These are phyloP conservation scores for Ophiostoma sp. DNA, from an alignment of 2,329 filamentous ascomycete genomes.

Conservation along the genomic window DNA sequence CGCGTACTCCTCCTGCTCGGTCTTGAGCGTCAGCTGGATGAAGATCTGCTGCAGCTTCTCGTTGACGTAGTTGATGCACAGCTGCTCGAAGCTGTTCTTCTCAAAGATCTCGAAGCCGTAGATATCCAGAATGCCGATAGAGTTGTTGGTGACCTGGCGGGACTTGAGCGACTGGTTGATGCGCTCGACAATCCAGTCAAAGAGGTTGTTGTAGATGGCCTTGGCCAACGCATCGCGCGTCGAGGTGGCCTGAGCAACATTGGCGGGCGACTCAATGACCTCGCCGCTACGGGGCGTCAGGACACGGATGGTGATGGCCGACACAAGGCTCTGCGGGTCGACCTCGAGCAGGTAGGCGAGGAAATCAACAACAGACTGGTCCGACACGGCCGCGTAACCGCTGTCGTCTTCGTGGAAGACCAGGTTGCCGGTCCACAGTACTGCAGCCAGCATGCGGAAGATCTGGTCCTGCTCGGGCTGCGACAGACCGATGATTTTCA, in stretches of 20 bases:
- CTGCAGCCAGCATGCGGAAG: slow-evolving; percentile 86
- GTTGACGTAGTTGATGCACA: slow-evolving; percentile 99
- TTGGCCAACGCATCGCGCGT: slow-evolving; percentile 89
- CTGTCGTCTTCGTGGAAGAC: slow-evolving; percentile 84
- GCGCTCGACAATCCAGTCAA: slow-evolving; percentile 95
- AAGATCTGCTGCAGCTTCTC: slow-evolving; percentile 99
- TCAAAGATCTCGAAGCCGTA: slow-evolving; percentile 99
- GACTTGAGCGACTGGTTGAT: slow-evolving; percentile 85
- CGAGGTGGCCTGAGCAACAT: slow-evolving; percentile 76
- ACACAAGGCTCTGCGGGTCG: slow-evolving; percentile 70
- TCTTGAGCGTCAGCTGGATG: slow-evolving; percentile 92
- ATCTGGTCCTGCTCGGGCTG: slow-evolving; percentile 92
- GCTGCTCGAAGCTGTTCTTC: slow-evolving; percentile 96
- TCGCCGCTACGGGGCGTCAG: slow-evolving; percentile 64
- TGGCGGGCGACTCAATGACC: slow-evolving; percentile 70
- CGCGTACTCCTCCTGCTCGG: slow-evolving; percentile 96
- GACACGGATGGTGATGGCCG: slow-evolving; percentile 83
- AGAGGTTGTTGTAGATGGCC: slow-evolving; percentile 95
- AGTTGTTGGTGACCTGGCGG: slow-evolving; percentile 67
- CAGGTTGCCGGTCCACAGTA: slow-evolving; percentile 93
- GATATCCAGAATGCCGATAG: slow-evolving; percentile 95
- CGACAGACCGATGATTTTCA: slow-evolving; percentile 85
- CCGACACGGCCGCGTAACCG: slow-evolving; percentile 79
- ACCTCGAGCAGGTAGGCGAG: slow-evolving; percentile 91
- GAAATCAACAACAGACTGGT: slow-evolving; percentile 90